Conservation (phyloP, 2,329 filamentous ascomycete species). For the Trichoderma aggressivum region DNA sequence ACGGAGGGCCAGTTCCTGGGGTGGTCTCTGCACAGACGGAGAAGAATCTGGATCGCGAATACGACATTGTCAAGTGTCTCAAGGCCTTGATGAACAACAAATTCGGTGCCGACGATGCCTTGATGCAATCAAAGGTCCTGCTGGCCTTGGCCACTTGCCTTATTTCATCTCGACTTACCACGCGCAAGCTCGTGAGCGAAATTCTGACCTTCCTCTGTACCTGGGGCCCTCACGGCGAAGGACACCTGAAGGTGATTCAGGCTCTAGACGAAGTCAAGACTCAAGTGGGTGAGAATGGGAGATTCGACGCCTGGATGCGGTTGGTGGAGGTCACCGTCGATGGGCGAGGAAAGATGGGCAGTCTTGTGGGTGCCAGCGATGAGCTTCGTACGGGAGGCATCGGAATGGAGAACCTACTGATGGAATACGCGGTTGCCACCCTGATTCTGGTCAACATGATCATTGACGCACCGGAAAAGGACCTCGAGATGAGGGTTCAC, state of each 20-base stretch:
- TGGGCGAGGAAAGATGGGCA: slow-evolving; percentile 97
- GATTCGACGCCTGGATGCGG: slow-evolving; percentile 98
- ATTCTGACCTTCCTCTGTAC: slow-evolving; percentile 95
- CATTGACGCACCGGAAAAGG: slow-evolving; percentile 83
- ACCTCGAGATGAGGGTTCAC: slow-evolving; percentile 88
- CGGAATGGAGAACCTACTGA: slow-evolving; percentile 96
- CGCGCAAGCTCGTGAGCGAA: slow-evolving; percentile 91
- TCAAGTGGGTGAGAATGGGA: slow-evolving; percentile 84
- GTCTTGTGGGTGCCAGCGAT: slow-evolving; percentile 91
- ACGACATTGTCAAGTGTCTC: slow-evolving; percentile 95
- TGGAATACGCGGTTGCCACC: slow-evolving; percentile 97
- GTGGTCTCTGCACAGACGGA: slow-evolving; percentile 57
- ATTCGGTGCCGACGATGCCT: slow-evolving; percentile 93
- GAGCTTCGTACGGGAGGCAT: slow-evolving; percentile 94
- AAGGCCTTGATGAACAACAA: slow-evolving; percentile 99
- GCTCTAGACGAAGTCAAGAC: slow-evolving; percentile 88
- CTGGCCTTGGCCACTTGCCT: slow-evolving; percentile 83
- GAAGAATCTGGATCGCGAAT: slow-evolving; percentile 84
- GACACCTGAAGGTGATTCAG: slow-evolving; percentile 90
- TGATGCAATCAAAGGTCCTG: slow-evolving; percentile 85
- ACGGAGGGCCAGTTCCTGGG: slow-evolving; percentile 63
- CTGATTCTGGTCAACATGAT: slow-evolving; percentile 96
- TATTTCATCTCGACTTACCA: slow-evolving; percentile 84
- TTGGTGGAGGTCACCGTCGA: slow-evolving; percentile 96
- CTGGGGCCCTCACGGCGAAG: slow-evolving; percentile 78